Conservation (phyloP, 148 eudicot species). For the Arctostaphylos glauca region DNA sequence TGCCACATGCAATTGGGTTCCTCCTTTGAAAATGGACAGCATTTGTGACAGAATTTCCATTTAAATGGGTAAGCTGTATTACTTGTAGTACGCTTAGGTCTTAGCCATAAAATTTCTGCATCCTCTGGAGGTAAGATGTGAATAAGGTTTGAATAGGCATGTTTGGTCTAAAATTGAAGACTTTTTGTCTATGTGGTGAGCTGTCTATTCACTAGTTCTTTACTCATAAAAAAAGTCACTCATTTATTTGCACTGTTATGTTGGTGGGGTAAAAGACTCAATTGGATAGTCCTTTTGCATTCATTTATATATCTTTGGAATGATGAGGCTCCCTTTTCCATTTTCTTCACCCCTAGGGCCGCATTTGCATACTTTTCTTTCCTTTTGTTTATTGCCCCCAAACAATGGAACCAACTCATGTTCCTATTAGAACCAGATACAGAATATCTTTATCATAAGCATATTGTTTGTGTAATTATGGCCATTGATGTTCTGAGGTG, state of each 20-base stretch:
- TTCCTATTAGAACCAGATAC: neutral
- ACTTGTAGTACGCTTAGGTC: too few relatives aligned
- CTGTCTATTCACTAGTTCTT: slow-evolving; percentile 21
- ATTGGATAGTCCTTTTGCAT: slow-evolving; percentile 21
- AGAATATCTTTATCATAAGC: slow-evolving; percentile 3
- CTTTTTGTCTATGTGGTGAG: slow-evolving; percentile 27
- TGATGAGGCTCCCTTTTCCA: slow-evolving; percentile 10
- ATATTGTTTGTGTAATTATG: slow-evolving; percentile 19
- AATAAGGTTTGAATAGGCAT: slow-evolving; percentile 17
- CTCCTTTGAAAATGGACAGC: neutral
- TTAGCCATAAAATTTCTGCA: too few relatives aligned
- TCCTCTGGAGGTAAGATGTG: neutral
- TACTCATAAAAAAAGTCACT: slow-evolving; percentile 19
- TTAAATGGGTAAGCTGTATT: neutral
- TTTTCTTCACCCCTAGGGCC: neutral
- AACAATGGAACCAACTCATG: slow-evolving; percentile 7
- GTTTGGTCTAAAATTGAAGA: slow-evolving; percentile 29
- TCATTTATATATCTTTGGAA: slow-evolving; percentile 8
- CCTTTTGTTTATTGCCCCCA: slow-evolving; percentile 11
- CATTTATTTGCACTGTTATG: slow-evolving; percentile 12
- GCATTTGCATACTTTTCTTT: neutral
- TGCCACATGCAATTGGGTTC: neutral
- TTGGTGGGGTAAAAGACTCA: slow-evolving; percentile 27
- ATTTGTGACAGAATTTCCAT: neutral
- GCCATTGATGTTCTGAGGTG: slow-evolving; percentile 23